Conservation (phyloP, 306 rosid species). For the Geum urbanum region DNA sequence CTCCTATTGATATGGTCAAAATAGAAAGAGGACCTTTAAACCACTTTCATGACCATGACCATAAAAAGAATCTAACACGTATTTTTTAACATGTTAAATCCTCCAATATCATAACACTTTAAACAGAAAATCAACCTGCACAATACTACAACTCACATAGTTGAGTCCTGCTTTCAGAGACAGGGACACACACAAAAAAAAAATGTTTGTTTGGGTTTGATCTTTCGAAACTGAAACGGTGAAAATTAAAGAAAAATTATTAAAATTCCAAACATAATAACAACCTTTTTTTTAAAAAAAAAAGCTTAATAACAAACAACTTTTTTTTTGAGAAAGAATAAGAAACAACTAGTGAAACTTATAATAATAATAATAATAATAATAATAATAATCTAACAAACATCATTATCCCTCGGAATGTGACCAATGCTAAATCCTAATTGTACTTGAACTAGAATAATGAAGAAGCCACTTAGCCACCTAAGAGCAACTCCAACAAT, state of each 20-base stretch:
- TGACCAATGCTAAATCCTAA: not conserved
- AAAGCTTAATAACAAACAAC: too few species aligned
- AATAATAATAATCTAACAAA: not conserved
- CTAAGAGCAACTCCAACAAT: not conserved
- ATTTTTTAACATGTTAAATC: not conserved
- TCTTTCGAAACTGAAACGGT: not conserved
- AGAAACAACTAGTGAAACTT: too few species aligned
- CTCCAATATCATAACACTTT: not conserved
- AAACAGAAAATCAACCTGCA: not conserved
- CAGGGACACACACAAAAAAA: too few species aligned
- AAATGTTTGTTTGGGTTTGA: too few species aligned
- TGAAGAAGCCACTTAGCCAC: not conserved
- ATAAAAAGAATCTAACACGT: too few species aligned
- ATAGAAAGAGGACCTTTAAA: not conserved
- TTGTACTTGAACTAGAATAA: not conserved
- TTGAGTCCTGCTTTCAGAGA: too few species aligned
- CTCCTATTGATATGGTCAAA: conserved; percentile 29
- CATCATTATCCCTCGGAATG: not conserved
- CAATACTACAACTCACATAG: not conserved
- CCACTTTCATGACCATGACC: not conserved
- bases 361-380: not conserved
- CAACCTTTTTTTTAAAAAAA: too few species aligned
- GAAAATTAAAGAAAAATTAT: not conserved
- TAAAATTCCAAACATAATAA: not conserved
- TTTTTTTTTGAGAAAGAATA: too few species aligned